Percentiles rank a stretch among this genome's conserved stretches.
Evolutionary conservation across 2,329 filamentous ascomycete genomes (phyloP).

Genomic region (Fusarium bulbicola): DNA sequence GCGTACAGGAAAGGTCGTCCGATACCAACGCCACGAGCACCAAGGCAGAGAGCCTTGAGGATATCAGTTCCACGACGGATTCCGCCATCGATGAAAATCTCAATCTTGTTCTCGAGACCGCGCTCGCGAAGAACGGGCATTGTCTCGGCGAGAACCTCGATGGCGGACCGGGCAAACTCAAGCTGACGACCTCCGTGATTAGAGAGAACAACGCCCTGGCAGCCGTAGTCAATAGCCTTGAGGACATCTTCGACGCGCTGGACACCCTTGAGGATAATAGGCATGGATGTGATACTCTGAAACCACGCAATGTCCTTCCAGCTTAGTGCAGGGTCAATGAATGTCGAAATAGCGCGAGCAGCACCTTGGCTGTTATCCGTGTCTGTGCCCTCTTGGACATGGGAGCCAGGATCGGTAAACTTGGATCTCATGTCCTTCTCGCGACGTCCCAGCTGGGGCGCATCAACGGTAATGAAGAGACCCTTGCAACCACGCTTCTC

Average conservation of each 20-base stretch:
- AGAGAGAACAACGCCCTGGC: conserved; percentile 90
- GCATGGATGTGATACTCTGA: conserved; percentile 87
- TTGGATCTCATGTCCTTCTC: conserved; percentile 99
- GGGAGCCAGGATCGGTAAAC: conserved; percentile 83
- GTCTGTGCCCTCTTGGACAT: conserved; percentile 78
- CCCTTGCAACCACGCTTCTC: conserved; percentile 92
- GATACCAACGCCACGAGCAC: conserved; percentile 91
- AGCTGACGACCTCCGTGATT: conserved; percentile 97
- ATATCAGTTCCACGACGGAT: conserved; percentile 92
- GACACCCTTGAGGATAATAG: conserved; percentile 95
- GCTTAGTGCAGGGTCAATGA: conserved; percentile 92
- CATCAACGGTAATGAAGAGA: conserved; percentile 98
- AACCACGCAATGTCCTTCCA: conserved; percentile 98
- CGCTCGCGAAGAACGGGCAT: conserved; percentile 84
- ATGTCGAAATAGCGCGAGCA: conserved; percentile 91
- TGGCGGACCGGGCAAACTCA: conserved; percentile 86
- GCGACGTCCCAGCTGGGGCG: conserved; percentile 90
- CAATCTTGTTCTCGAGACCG: conserved; percentile 78
- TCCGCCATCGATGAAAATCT: conserved; percentile 92
- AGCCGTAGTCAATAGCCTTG: conserved; percentile 80
- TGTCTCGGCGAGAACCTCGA: conserved; percentile 92
- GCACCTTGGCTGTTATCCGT: conserved; percentile 93
- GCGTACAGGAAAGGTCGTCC: conserved; percentile 95
- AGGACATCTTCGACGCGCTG: conserved; percentile 96
- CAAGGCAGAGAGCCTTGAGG: conserved; percentile 92